Base-by-base conservation (phyloP, 768 basidiomycete genomes). In the Ramaria rubella region DNA sequence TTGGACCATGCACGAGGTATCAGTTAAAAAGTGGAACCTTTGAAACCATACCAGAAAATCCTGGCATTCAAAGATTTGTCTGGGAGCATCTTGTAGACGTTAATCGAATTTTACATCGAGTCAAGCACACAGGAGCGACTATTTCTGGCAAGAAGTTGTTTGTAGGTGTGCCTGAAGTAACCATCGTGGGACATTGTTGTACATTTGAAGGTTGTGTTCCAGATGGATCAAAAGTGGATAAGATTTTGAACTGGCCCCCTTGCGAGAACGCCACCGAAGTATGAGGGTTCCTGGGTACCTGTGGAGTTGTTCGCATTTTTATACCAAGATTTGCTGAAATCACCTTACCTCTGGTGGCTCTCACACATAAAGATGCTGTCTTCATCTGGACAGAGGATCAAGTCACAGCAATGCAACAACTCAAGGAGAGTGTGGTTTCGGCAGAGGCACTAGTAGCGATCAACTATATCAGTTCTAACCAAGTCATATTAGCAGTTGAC, bases 141-240 rank as follows among this genome's bases (percentile, higher is more conserved):
- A 69, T 77, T 21, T 74, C 70, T 0, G 71, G 72, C 0, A 54
- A 63, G 5, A 79, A 78, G 52, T 59, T 69, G 0, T 30, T 64
- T 0, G 45, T 79, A 0, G 69, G 68, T 43, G 46, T 59, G 0
- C 64, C 62, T 0, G 63, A 69, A 42, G 59, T 68, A 0, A 58
- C 62, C 0, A 66, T 78, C 1, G 51, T 80, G 0, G 73, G 75
- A 0, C 73, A 79, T 44, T 45, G 49, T 0, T 77, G 74, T 52
- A 75, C 69, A 0, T 67, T 62, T 11, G 63, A 72, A 19, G 76
- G 72, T 0, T 59, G 63, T 0, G 29, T 69, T 0, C 70, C 72
- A 0, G 67, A 74, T 6, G 49, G 64, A 6, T 49, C 38, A 0
- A 65, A 61, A 4, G 58, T 63, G 1, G 65, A 54, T 4, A 72